These are phyloP conservation scores for Termitomyces sp. DNA, from an alignment of 1,284 basidiomycete species.

Conservation along the genomic window DNA sequence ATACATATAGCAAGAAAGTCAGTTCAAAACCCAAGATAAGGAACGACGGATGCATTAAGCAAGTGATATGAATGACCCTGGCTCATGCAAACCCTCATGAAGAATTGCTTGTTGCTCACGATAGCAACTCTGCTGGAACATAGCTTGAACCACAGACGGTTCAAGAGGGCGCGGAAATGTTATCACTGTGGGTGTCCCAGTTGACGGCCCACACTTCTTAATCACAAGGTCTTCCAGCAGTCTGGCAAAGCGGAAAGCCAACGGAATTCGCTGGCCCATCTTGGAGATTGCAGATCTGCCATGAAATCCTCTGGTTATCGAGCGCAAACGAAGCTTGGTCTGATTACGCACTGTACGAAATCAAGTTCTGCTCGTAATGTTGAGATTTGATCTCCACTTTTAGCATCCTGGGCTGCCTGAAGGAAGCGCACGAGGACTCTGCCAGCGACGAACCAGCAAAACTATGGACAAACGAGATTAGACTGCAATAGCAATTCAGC, in stretches of 20 bases:
- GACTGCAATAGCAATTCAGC: constrained; percentile 1
- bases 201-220: constrained; percentile 31
- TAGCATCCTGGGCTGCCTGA: constrained; percentile 50
- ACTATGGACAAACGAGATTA: constrained; percentile 33
- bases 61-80: constrained; percentile 30
- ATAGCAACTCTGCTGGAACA: constrained; percentile 27
- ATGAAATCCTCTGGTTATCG: constrained; percentile 4
- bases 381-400: constrained; percentile 46
- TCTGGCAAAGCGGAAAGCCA: constrained; percentile 60
- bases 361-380: constrained; percentile 58
- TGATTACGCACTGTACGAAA: constrained; percentile 52
- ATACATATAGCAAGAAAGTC: neutral
- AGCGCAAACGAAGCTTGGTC: neutral
- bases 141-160: constrained; percentile 23
- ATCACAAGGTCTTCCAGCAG: constrained; percentile 50
- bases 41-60: constrained; percentile 13
- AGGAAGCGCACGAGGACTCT: constrained; percentile 62
- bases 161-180: constrained; percentile 31
- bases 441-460: constrained; percentile 65
- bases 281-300: constrained; percentile 52
- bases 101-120: constrained; percentile 23
- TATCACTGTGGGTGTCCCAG: constrained; percentile 24
- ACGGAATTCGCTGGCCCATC: constrained; percentile 59
- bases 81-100: constrained; percentile 29
- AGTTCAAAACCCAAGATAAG: neutral